Conservation (phyloP, 345 rosid genomes). For the Citrus maxima region DNA sequence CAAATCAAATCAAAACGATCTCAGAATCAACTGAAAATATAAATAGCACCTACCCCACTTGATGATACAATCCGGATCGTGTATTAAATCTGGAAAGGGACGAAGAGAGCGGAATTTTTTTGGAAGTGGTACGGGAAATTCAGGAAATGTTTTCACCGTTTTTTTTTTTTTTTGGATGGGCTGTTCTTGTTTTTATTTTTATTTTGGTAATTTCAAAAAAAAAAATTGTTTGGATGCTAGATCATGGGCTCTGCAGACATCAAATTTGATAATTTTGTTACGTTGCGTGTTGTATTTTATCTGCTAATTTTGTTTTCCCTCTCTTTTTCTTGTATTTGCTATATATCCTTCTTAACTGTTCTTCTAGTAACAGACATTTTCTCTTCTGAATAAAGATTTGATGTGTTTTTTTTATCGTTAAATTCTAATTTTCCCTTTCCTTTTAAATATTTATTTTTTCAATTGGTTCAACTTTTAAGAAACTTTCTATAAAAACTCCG, state of each 20-base stretch:
- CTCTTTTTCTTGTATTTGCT: too few relatives aligned
- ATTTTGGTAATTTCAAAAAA: not conserved
- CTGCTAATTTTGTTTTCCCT: not conserved
- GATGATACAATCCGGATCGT: not conserved
- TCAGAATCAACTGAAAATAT: not conserved
- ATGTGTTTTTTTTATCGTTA: too few relatives aligned
- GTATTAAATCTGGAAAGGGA: not conserved
- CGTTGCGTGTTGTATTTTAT: not conserved
- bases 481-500: too few relatives aligned
- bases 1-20: not conserved
- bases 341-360: too few relatives aligned
- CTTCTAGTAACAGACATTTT: too few relatives aligned
- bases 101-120: not conserved
- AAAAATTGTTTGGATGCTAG: not conserved
- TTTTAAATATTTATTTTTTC: too few relatives aligned
- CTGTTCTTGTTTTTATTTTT: not conserved
- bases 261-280: not conserved
- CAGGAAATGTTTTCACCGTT: not conserved
- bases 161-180: not conserved
- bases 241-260: not conserved
- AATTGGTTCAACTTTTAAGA: too few relatives aligned
- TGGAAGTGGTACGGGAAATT: not conserved
- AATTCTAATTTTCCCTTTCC: too few relatives aligned
- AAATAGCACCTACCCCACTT: conserved; percentile 4
- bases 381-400: too few relatives aligned